These are phyloP conservation scores for Saururus chinensis DNA, from an alignment of 164 flowering plant species.

Conservation along the genomic window DNA sequence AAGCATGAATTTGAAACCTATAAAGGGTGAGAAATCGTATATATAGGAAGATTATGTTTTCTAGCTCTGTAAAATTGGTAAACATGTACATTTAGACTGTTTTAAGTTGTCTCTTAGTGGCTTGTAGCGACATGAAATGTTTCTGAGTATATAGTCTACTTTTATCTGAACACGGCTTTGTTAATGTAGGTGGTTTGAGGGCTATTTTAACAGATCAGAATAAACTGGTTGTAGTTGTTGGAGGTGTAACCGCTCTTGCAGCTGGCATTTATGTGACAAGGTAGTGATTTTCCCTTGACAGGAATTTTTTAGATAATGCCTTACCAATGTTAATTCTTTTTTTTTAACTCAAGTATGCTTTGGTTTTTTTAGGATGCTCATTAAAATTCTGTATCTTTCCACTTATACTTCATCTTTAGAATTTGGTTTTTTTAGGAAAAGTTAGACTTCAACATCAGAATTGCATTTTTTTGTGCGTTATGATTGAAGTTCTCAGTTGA, in stretches of 20 bases:
- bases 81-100: background rate
- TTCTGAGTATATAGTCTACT: background rate
- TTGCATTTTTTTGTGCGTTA: background rate
- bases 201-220: constrained; percentile 88
- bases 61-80: background rate
- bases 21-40: too few species aligned
- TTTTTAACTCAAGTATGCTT: too few species aligned
- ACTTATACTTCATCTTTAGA: background rate
- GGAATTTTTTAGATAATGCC: background rate
- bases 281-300: constrained; percentile 21
- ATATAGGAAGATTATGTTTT: too few species aligned
- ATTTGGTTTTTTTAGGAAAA: background rate
- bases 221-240: constrained; percentile 86
- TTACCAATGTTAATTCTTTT: too few species aligned
- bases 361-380: too few species aligned
- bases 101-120: too few species aligned
- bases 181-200: constrained; percentile 58
- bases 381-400: too few species aligned
- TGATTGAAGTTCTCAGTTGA: background rate
- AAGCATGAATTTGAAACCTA: too few species aligned
- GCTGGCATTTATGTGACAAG: constrained; percentile 94
- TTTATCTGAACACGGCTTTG: background rate
- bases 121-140: background rate
- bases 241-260: constrained; percentile 95
- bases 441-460: background rate